Evolutionary conservation across 2,329 filamentous ascomycete genomes (phyloP).

Genomic region (Myriosclerotinia curreyana): DNA sequence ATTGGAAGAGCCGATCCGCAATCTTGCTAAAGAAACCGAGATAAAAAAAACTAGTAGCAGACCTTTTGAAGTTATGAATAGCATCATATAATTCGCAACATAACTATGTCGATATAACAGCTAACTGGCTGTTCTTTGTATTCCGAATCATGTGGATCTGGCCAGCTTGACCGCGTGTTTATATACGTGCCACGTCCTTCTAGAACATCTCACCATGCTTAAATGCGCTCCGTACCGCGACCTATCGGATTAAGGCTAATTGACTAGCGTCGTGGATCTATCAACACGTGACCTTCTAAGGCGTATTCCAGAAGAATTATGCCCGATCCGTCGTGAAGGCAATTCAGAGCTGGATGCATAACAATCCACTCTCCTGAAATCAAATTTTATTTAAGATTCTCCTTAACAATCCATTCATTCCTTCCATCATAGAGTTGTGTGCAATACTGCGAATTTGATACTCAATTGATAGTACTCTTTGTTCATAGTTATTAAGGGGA

Average conservation of each 20-base stretch:
- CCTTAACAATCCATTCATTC: not conserved
- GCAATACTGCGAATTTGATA: slow-evolving; percentile 2
- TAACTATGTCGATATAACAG: not conserved
- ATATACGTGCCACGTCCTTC: slow-evolving; percentile 21
- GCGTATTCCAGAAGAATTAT: slow-evolving; percentile 10
- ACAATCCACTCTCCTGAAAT: not conserved
- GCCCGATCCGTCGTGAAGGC: slow-evolving; percentile 2
- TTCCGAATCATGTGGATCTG: slow-evolving; percentile 11
- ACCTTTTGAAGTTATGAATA: not conserved
- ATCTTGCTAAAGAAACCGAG: not conserved
- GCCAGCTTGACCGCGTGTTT: not conserved
- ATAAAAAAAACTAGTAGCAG: not conserved
- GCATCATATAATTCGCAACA: not conserved
- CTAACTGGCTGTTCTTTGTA: not conserved
- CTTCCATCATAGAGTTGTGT: not conserved
- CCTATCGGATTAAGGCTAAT: slow-evolving; percentile 6
- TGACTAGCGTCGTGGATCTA: not conserved
- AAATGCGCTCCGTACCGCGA: slow-evolving; percentile 5
- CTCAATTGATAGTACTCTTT: slow-evolving; percentile 12
- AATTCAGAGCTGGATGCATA: slow-evolving; percentile 10
- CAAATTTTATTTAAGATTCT: not conserved
- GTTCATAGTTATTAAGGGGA: slow-evolving; percentile 3
- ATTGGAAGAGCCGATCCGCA: not conserved
- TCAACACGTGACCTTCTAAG: slow-evolving; percentile 15
- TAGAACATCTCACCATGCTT: slow-evolving; percentile 18